Percentiles rank a stretch among this genome's conserved stretches.
These are phyloP conservation scores for Lecanicillium sp. DNA, from an alignment of 2,329 filamentous ascomycete genomes.

Conservation along the genomic window DNA sequence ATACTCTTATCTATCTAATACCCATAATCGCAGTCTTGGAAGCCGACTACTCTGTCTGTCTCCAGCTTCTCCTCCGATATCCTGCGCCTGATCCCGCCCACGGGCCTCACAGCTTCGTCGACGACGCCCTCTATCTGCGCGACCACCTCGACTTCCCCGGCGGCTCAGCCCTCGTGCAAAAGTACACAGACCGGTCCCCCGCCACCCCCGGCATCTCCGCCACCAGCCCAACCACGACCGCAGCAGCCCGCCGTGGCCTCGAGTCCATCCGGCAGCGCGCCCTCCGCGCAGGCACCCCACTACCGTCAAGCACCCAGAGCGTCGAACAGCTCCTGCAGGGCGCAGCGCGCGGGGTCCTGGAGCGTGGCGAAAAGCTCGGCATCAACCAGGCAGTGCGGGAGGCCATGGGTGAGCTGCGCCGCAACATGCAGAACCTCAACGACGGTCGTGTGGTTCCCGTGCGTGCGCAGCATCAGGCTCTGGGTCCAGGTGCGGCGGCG, in stretches of 20 bases:
- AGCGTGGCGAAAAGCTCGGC: conserved; percentile 67
- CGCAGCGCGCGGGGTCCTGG: conserved; percentile 68
- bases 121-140: conserved; percentile 73
- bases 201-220: conserved; percentile 22
- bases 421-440: conserved; percentile 65
- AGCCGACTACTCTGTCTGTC: conserved; percentile 78
- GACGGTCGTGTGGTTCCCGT: conserved; percentile 36
- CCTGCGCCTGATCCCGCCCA: conserved; percentile 57
- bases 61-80: conserved; percentile 80
- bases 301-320: conserved; percentile 42
- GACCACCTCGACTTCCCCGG: conserved; percentile 58
- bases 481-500: conserved; percentile 16
- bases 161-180: conserved; percentile 60
- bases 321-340: conserved; percentile 64
- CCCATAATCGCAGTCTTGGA: conserved; percentile 56
- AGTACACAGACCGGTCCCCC: conserved; percentile 59
- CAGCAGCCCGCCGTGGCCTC: conserved; percentile 19
- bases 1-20: too few species aligned
- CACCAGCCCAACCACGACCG: conserved; percentile 29
- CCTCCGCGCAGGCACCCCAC: conserved; percentile 35
- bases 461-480: background rate
- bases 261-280: conserved; percentile 36
- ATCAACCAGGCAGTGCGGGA: conserved; percentile 78
- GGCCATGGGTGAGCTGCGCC: conserved; percentile 71
- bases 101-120: conserved; percentile 72